Evolutionary conservation across 805 yeast genomes (phyloP), one percentile per base, ranked within the genome.

Genomic region (Suhomyces sp.): DNA sequence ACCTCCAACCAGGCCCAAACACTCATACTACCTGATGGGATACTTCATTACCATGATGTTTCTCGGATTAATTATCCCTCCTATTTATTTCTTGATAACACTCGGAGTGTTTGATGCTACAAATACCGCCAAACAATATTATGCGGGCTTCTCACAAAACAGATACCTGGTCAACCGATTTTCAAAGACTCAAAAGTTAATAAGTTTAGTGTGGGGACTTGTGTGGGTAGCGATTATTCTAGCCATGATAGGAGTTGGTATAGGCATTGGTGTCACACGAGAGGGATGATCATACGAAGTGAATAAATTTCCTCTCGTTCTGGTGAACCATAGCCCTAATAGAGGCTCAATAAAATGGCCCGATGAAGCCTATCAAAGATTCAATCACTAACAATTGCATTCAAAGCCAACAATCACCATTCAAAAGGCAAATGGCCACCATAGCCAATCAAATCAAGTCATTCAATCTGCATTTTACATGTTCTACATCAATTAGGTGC

Each of bases 241-340:
- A n/a, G 60, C 69, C 14, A 63, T 65, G 71, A 58, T 66, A 3
- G 70, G 62, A 0, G 62, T 65, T 5, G 70, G 70, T 3, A 43
- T 66, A 16, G 68, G 66, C 4, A 36, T 62, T 1, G 64, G 64
- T 16, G 17, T 20, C 22, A 20, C 22, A 20, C 22, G 7, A 20
- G n/a, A n/a, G n/a, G n/a, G n/a, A n/a, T n/a, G n/a, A n/a, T n/a
- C n/a, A n/a, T n/a, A n/a, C n/a, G n/a, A n/a, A n/a, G n/a, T n/a
- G n/a, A n/a, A n/a, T n/a, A n/a, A n/a, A n/a, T n/a, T n/a, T n/a
- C n/a, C 22, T 10, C 22, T 20, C 22, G 9, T 8, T 7, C 22
- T 20, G 10, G 9, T 7, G 7, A 20, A 20, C 9, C 22, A 8
- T 10, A 20, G 22, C 22, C 22, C 22, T 8, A 20, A 10, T 10